Conservation (phyloP, 2,329 filamentous ascomycete species). For the Bimuria novae-zelandiae region DNA sequence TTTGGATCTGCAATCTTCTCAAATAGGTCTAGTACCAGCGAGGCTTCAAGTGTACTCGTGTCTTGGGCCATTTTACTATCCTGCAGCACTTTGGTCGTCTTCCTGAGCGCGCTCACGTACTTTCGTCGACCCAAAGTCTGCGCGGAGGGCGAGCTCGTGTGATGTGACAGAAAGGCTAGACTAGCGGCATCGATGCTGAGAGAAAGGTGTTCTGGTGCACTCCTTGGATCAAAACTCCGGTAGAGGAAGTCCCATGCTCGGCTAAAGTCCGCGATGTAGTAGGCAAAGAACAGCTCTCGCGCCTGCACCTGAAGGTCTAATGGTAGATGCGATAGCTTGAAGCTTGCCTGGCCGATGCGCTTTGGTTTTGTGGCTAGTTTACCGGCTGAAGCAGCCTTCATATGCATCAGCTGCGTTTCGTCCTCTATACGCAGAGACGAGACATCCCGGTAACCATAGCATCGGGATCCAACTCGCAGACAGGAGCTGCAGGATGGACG, state of each 20-base stretch:
- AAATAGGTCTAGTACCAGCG: constrained; percentile 32
- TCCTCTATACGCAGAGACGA: constrained; percentile 26
- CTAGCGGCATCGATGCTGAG: constrained; percentile 36
- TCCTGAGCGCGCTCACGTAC: constrained; percentile 30
- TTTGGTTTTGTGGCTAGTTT: neutral
- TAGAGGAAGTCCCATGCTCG: constrained; percentile 30
- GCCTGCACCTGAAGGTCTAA: constrained; percentile 24
- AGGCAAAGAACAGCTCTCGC: constrained; percentile 29
- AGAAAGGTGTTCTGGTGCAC: constrained; percentile 25
- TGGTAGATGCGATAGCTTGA: constrained; percentile 17
- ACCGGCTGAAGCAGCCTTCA: constrained; percentile 14
- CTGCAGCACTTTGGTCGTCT: constrained; percentile 24
- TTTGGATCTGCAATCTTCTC: constrained; percentile 30
- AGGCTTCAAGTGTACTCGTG: constrained; percentile 23
- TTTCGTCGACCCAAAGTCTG: constrained; percentile 23
- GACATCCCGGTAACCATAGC: constrained; percentile 33
- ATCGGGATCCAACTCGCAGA: constrained; percentile 20
- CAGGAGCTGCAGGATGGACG: constrained; percentile 28
- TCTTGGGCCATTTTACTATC: constrained; percentile 17
- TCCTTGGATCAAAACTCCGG: constrained; percentile 17
- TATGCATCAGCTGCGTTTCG: constrained; percentile 26
- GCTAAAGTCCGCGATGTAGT: constrained; percentile 33
- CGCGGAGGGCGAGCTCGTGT: constrained; percentile 23
- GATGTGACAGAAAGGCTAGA: constrained; percentile 31
- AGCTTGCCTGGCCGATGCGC: neutral